Conservation (phyloP, 2,329 filamentous ascomycete genomes). For the Epicoccum sorghinum region DNA sequence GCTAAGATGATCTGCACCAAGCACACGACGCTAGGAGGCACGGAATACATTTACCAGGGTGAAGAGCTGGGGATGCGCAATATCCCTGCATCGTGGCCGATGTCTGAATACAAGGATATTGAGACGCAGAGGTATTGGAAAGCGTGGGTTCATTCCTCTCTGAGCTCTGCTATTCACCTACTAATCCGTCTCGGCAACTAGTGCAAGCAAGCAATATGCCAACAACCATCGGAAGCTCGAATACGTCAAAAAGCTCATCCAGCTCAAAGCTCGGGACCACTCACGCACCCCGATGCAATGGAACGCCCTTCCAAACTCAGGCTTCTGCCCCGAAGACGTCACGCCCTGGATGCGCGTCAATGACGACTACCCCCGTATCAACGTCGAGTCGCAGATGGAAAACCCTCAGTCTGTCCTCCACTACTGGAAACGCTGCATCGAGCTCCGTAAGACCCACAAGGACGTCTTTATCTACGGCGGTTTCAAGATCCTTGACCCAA, state of each 20-base stretch:
- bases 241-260: background rate
- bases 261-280: conserved; percentile 1
- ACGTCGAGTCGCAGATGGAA: background rate
- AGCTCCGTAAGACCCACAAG: background rate
- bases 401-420: background rate
- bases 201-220: background rate
- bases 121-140: conserved; percentile 1
- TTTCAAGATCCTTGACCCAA: background rate
- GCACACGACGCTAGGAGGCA: background rate
- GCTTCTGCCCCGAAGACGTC: background rate
- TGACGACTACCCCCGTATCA: background rate
- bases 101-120: background rate
- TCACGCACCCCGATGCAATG: background rate
- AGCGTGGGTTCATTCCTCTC: background rate
- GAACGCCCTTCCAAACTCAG: background rate
- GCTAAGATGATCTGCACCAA: conserved; percentile 3
- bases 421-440: conserved; percentile 1
- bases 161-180: background rate
- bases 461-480: background rate
- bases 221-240: conserved; percentile 1
- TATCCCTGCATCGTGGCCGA: background rate
- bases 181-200: background rate
- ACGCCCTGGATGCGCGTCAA: background rate
- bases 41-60: background rate
- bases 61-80: conserved; percentile 1